Evolutionary conservation across 805 yeast species (phyloP).

Genomic region (Ogataea ganodermae): DNA sequence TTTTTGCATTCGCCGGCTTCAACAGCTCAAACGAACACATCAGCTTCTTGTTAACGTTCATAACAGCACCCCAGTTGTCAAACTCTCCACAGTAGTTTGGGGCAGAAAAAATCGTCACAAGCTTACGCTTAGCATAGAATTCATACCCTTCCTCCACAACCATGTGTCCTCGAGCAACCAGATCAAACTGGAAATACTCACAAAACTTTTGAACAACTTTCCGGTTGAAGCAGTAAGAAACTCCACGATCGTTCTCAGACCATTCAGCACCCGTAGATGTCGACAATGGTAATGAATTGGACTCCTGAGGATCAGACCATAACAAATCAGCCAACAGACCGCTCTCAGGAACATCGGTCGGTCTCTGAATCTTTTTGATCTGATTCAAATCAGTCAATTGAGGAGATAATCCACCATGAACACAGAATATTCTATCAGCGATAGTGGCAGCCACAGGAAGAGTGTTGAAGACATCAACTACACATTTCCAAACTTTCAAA

Average conservation of each 20-base stretch:
- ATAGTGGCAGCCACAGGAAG: constrained; percentile 64
- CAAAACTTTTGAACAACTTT: constrained; percentile 73
- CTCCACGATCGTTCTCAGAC: constrained; percentile 85
- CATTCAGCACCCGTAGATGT: constrained; percentile 46
- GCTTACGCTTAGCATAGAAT: constrained; percentile 69
- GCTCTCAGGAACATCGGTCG: constrained; percentile 81
- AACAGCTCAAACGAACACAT: constrained; percentile 72
- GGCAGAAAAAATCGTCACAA: constrained; percentile 79
- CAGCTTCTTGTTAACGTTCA: constrained; percentile 67
- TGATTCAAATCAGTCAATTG: constrained; percentile 64
- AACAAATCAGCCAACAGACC: constrained; percentile 76
- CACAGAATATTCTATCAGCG: constrained; percentile 58
- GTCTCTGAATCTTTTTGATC: constrained; percentile 70
- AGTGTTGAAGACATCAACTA: constrained; percentile 58
- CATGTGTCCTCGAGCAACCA: constrained; percentile 85
- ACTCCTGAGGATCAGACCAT: constrained; percentile 80
- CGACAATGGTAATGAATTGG: constrained; percentile 26
- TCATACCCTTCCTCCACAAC: constrained; percentile 89
- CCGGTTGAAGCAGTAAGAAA: constrained; percentile 73
- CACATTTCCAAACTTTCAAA: constrained; percentile 50
- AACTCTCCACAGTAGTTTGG: constrained; percentile 86
- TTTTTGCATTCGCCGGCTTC: constrained; percentile 45
- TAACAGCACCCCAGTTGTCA: constrained; percentile 77
- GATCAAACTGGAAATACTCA: constrained; percentile 66
- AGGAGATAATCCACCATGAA: constrained; percentile 78